Conservation (phyloP, 768 basidiomycete species). For the Termitomyces sp. region DNA sequence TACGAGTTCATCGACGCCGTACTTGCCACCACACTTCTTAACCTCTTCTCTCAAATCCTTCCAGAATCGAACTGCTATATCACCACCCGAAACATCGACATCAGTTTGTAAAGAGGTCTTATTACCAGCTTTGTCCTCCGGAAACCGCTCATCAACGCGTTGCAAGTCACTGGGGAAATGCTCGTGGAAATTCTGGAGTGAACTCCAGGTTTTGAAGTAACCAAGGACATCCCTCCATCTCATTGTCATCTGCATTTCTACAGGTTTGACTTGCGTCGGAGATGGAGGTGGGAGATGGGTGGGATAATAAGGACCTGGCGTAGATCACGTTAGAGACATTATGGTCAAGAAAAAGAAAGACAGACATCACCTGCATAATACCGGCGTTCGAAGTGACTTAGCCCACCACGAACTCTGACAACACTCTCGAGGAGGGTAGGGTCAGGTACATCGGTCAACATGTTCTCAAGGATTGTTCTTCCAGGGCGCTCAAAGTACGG, state of each 20-base stretch:
- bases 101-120: slow-evolving; percentile 4
- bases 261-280: slow-evolving; percentile 27
- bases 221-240: slow-evolving; percentile 60
- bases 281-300: slow-evolving; percentile 8
- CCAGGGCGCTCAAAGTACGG: slow-evolving; percentile 81
- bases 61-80: slow-evolving; percentile 63
- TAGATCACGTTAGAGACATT: not conserved
- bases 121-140: slow-evolving; percentile 20
- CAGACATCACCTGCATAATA: slow-evolving; percentile 48
- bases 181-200: slow-evolving; percentile 64
- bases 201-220: slow-evolving; percentile 69
- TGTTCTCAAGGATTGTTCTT: slow-evolving; percentile 63
- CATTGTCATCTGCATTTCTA: slow-evolving; percentile 54
- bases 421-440: slow-evolving; percentile 25
- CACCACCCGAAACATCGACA: slow-evolving; percentile 38
- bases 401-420: slow-evolving; percentile 21
- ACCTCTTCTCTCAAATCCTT: slow-evolving; percentile 40
- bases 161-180: slow-evolving; percentile 49
- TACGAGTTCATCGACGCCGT: slow-evolving; percentile 32
- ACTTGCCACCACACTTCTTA: slow-evolving; percentile 21
- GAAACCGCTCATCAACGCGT: slow-evolving; percentile 27
- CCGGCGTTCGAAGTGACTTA: slow-evolving; percentile 41
- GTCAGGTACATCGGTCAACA: slow-evolving; percentile 65
- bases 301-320: slow-evolving; percentile 9
- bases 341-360: not conserved